Percentiles rank a stretch among this genome's conserved stretches.
Evolutionary conservation across 1,284 basidiomycete genomes (phyloP).

Genomic region (Phylloboletellus chloephorus): DNA sequence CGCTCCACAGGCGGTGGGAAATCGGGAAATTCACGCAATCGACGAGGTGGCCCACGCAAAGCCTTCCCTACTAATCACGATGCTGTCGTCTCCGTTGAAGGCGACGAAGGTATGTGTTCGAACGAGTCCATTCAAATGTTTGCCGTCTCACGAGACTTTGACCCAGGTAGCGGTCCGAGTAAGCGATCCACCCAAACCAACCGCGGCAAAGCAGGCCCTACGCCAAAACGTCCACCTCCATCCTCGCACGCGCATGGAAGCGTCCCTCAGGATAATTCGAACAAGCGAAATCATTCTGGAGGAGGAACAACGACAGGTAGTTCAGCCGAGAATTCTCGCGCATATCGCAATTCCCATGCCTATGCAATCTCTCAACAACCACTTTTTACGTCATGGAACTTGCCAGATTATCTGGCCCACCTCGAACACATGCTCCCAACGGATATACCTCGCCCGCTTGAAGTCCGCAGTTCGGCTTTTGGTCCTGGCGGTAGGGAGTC

Average conservation of each 20-base stretch:
- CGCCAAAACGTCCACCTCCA: conserved; percentile 43
- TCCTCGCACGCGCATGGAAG: conserved; percentile 40
- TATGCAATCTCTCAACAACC: conserved; percentile 72
- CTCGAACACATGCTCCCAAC: conserved; percentile 82
- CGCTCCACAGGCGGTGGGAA: conserved; percentile 26
- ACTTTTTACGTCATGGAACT: conserved; percentile 76
- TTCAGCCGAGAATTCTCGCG: conserved; percentile 39
- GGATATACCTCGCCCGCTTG: conserved; percentile 67
- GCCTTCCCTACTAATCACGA: conserved; percentile 32
- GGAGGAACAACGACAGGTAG: conserved; percentile 18
- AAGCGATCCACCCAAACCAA: conserved; percentile 44
- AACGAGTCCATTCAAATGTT: conserved; percentile 14
- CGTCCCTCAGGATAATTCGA: conserved; percentile 41
- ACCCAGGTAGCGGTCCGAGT: conserved; percentile 26
- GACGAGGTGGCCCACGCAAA: conserved; percentile 36
- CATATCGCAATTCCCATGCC: conserved; percentile 70
- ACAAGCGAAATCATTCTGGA: conserved; percentile 43
- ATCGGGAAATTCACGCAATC: conserved; percentile 34
- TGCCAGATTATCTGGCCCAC: conserved; percentile 92
- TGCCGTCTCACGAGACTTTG: conserved; percentile 36
- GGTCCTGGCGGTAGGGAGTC: conserved; percentile 37
- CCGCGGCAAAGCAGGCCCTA: conserved; percentile 43
- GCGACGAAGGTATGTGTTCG: conserved; percentile 57
- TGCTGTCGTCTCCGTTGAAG: conserved; percentile 43
- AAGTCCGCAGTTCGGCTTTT: conserved; percentile 53